Conservation (phyloP, 148 eudicot genomes). For the Mesembryanthemum crystallinum region DNA sequence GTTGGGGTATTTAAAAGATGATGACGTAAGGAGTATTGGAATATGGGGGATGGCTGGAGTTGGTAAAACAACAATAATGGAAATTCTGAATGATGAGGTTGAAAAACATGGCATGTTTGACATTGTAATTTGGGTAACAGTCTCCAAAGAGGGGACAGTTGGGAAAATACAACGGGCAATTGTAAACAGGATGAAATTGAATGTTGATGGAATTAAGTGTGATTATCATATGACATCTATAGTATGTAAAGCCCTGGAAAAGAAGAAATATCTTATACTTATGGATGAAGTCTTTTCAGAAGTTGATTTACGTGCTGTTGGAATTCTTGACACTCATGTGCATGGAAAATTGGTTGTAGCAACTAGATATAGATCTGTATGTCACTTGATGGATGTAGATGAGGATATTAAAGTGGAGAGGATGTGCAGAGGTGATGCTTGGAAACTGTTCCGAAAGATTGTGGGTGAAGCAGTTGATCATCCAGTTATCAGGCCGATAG, state of each 20-base stretch:
- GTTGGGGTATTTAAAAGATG: constrained; percentile 20
- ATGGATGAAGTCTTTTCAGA: constrained; percentile 25
- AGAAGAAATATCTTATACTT: constrained; percentile 26
- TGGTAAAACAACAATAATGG: constrained; percentile 31
- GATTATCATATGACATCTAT: constrained; percentile 10
- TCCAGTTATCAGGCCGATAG: constrained; percentile 14
- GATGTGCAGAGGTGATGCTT: constrained; percentile 24
- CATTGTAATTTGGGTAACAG: constrained; percentile 24
- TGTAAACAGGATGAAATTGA: constrained; percentile 15
- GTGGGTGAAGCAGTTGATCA: constrained; percentile 24
- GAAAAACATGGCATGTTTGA: constrained; percentile 16
- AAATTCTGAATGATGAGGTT: constrained; percentile 14
- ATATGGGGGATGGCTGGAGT: constrained; percentile 28
- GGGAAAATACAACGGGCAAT: constrained; percentile 19
- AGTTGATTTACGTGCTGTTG: constrained; percentile 22
- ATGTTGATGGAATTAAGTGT: background rate
- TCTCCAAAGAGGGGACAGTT: constrained; percentile 12
- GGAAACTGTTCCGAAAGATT: constrained; percentile 20
- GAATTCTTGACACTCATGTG: constrained; percentile 21
- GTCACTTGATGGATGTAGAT: constrained; percentile 24
- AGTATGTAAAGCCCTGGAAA: constrained; percentile 13
- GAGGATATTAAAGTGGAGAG: constrained; percentile 23
- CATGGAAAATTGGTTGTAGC: constrained; percentile 34
- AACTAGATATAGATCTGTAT: constrained; percentile 10
- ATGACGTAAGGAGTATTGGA: constrained; percentile 21